A percentile compares a stretch with the other conserved stretches of the same genome.
Evolutionary conservation across 306 rosid species (phyloP).

Genomic region (Canavalia gladiata): DNA sequence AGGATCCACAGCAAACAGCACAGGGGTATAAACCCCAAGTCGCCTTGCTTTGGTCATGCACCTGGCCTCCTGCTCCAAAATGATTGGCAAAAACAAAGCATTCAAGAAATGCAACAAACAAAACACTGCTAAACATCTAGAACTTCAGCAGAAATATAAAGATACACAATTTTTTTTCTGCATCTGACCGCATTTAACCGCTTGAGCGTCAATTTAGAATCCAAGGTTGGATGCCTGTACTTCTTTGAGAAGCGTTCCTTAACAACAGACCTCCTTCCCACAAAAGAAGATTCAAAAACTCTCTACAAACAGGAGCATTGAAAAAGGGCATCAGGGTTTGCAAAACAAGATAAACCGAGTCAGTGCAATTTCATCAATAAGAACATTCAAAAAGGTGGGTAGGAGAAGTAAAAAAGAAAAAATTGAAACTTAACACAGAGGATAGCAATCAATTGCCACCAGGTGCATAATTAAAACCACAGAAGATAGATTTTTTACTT

Average conservation of each 20-base stretch:
- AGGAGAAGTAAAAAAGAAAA: neutral
- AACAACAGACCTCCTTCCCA: conserved; percentile 79
- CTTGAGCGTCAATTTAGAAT: conserved; percentile 84
- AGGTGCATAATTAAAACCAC: neutral
- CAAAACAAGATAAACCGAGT: neutral
- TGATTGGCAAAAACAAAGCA: conserved; percentile 23
- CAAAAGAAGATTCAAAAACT: conserved; percentile 80
- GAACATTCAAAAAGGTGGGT: neutral
- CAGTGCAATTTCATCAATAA: neutral
- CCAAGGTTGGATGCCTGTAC: conserved; percentile 91
- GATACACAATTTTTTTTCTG: neutral
- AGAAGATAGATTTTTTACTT: conserved; percentile 11
- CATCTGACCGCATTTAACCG: conserved; percentile 77
- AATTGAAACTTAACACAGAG: neutral
- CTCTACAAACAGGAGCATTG: conserved; percentile 57
- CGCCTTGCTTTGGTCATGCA: conserved; percentile 91
- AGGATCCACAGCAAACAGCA: conserved; percentile 72
- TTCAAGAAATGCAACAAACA: conserved; percentile 12
- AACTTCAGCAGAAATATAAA: neutral
- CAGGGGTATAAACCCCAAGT: conserved; percentile 85
- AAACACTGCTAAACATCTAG: neutral
- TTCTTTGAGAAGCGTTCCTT: conserved; percentile 95
- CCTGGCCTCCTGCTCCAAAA: conserved; percentile 82
- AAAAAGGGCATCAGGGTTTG: conserved; percentile 25
- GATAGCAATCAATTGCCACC: neutral